These are phyloP conservation scores for Corchorus capsularis DNA, from an alignment of 345 rosid genomes.

Conservation along the genomic window DNA sequence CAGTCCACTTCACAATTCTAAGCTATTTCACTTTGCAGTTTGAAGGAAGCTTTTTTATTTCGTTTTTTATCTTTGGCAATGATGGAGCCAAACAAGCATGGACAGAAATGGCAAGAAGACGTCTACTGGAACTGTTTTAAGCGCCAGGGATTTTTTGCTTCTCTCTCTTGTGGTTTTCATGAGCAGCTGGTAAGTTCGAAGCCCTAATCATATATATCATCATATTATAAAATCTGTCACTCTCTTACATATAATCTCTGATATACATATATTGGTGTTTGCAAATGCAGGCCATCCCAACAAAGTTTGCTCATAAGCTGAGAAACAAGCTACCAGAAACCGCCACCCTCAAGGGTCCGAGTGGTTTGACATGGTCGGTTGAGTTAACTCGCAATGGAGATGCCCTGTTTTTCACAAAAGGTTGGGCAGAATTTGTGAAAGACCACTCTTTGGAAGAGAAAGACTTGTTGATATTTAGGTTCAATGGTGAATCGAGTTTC, in stretches of 20 bases:
- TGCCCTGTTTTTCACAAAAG: background rate
- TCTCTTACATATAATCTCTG: background rate
- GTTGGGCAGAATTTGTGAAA: background rate
- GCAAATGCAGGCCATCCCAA: background rate
- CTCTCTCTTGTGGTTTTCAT: slow-evolving; percentile 53
- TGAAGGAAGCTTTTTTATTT: too few relatives aligned
- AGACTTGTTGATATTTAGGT: background rate
- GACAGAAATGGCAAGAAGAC: slow-evolving; percentile 65
- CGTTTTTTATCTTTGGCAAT: slow-evolving; percentile 4
- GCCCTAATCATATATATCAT: too few relatives aligned
- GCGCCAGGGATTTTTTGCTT: slow-evolving; percentile 47
- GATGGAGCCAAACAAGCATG: slow-evolving; percentile 38
- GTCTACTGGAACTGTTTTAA: slow-evolving; percentile 68
- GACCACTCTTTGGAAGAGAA: background rate
- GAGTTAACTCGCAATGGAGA: background rate
- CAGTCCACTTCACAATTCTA: too few relatives aligned
- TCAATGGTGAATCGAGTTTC: background rate
- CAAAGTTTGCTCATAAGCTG: background rate
- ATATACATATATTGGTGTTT: too few relatives aligned
- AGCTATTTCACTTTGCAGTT: too few relatives aligned
- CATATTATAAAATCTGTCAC: too few relatives aligned
- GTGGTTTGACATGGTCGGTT: background rate
- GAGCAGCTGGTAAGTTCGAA: slow-evolving; percentile 46
- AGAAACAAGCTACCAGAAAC: background rate
- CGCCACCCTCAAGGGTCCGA: background rate